Conservation (phyloP, 371 early-diverging fungal species). For the Fennellomyces sp. region DNA sequence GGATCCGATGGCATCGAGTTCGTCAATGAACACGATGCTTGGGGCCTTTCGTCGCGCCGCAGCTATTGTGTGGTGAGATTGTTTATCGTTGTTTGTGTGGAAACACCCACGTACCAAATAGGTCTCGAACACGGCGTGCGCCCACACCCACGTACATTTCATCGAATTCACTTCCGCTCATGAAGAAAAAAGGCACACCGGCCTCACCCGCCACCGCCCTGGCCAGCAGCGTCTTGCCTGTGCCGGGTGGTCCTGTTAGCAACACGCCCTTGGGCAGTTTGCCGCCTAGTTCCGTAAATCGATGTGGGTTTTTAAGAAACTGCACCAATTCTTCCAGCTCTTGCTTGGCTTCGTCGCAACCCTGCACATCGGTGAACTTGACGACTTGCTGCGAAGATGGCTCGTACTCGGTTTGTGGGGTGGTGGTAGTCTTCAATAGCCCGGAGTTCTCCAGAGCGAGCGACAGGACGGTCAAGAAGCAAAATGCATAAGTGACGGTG, state of each 20-base stretch:
- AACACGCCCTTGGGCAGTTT: constrained; percentile 93
- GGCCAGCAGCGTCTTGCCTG: constrained; percentile 92
- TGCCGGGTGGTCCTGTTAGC: constrained; percentile 98
- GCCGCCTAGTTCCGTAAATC: constrained; percentile 91
- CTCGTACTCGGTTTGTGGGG: constrained; percentile 67
- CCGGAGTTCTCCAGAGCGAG: constrained; percentile 80
- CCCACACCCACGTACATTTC: constrained; percentile 99
- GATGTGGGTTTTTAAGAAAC: constrained; percentile 90
- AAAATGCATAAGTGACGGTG: constrained; percentile 78
- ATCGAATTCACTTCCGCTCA: constrained; percentile 95
- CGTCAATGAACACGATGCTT: constrained; percentile 99
- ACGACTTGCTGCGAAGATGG: constrained; percentile 71
- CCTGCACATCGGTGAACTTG: constrained; percentile 93
- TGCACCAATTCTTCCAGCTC: constrained; percentile 96
- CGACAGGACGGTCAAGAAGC: constrained; percentile 74
- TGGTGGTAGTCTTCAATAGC: constrained; percentile 64
- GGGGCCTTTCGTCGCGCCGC: constrained; percentile 94
- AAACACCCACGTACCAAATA: constrained; percentile 68
- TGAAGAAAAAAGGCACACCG: constrained; percentile 93
- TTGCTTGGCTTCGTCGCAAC: constrained; percentile 96
- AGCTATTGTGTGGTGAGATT: constrained; percentile 4
- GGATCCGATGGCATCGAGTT: constrained; percentile 96
- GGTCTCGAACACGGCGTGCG: constrained; percentile 74
- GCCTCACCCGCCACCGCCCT: constrained; percentile 90
- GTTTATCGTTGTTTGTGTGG: too few species aligned